These are phyloP conservation scores for Actinomortierella ambigua DNA, from an alignment of 371 early-diverging fungal species.

Conservation along the genomic window DNA sequence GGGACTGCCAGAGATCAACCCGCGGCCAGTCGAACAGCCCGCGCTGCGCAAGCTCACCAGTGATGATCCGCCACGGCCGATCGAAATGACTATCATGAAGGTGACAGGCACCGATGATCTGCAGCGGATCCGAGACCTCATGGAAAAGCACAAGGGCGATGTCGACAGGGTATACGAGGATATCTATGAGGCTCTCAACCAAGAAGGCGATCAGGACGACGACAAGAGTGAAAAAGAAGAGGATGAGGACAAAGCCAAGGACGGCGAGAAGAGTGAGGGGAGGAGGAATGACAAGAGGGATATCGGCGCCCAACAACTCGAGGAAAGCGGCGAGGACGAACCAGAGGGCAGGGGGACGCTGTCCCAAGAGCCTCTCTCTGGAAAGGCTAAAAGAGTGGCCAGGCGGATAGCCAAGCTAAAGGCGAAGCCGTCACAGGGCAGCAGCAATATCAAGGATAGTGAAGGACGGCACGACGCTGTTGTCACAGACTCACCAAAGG, in stretches of 20 bases:
- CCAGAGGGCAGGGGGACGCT: too few relatives aligned
- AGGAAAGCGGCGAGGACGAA: too few relatives aligned
- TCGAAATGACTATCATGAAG: conserved; percentile 32
- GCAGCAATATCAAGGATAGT: too few relatives aligned
- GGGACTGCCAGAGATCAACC: conserved; percentile 67
- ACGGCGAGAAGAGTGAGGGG: background rate
- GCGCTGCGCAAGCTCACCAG: conserved; percentile 25
- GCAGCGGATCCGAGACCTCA: conserved; percentile 53
- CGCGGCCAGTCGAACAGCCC: conserved; percentile 16
- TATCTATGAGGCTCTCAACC: conserved; percentile 49
- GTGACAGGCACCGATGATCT: conserved; percentile 42
- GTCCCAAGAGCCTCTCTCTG: too few relatives aligned
- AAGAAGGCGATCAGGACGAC: conserved; percentile 9
- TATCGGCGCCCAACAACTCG: too few relatives aligned
- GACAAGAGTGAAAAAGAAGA: background rate
- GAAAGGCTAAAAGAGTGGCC: too few relatives aligned
- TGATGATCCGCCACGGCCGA: conserved; percentile 25
- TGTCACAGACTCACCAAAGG: too few relatives aligned
- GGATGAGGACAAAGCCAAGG: conserved; percentile 18
- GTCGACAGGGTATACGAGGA: conserved; percentile 61
- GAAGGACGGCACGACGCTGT: too few relatives aligned
- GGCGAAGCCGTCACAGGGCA: too few relatives aligned
- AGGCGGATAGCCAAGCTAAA: too few relatives aligned
- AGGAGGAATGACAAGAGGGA: background rate
- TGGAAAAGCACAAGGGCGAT: conserved; percentile 55